phyloP scores from a whole-genome alignment of 768 basidiomycete genomes.

The Lentinula detonsa region DNA sequence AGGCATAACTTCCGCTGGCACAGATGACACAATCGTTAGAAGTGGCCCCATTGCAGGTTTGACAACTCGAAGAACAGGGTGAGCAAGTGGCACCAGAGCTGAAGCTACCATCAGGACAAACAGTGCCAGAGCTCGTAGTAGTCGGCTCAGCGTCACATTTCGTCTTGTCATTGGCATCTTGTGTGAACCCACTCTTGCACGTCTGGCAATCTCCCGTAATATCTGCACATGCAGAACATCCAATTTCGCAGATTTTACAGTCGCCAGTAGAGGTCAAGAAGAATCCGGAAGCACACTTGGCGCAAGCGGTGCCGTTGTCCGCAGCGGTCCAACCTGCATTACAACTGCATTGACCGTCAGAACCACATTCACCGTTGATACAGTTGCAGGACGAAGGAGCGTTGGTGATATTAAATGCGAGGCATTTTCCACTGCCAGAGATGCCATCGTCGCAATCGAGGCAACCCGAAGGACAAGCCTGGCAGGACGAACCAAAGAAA shows the following conservation, averaged over 20 bases:
- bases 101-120: slow-evolving; percentile 67
- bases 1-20: slow-evolving; percentile 48
- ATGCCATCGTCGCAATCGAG: slow-evolving; percentile 73
- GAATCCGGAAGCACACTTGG: slow-evolving; percentile 69
- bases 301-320: slow-evolving; percentile 70
- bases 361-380: slow-evolving; percentile 69
- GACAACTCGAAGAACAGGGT: slow-evolving; percentile 59
- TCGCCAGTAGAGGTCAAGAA: slow-evolving; percentile 65
- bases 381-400: slow-evolving; percentile 73
- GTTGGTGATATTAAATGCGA: slow-evolving; percentile 41
- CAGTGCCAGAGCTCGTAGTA: slow-evolving; percentile 41
- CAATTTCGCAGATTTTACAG: slow-evolving; percentile 70
- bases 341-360: slow-evolving; percentile 68
- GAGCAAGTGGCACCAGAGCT: slow-evolving; percentile 44
- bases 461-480: slow-evolving; percentile 66
- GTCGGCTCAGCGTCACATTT: slow-evolving; percentile 53
- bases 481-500: slow-evolving; percentile 71
- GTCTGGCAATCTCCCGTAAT: slow-evolving; percentile 63
- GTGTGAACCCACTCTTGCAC: slow-evolving; percentile 68
- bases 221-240: slow-evolving; percentile 67
- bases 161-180: slow-evolving; percentile 58
- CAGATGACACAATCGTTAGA: slow-evolving; percentile 73
- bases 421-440: slow-evolving; percentile 70
- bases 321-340: slow-evolving; percentile 71
- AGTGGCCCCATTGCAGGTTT: slow-evolving; percentile 62